Conservation (phyloP, 768 basidiomycete species). For the Amanita polypyramis region DNA sequence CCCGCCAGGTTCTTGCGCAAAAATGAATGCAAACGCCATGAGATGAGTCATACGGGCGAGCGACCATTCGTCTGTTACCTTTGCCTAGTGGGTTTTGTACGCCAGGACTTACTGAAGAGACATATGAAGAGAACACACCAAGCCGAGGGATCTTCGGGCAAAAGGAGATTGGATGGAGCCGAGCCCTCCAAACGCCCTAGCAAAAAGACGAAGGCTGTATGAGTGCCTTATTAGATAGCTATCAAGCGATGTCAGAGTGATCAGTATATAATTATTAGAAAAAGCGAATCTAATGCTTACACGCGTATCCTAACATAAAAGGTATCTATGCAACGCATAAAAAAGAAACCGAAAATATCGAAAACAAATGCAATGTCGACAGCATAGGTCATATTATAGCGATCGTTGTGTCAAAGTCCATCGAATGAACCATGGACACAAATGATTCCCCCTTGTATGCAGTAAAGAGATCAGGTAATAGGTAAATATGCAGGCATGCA, state of each 20-base stretch:
- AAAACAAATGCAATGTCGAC: conserved; percentile 5
- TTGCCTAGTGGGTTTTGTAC: conserved; percentile 49
- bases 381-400: background rate
- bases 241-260: background rate
- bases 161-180: background rate
- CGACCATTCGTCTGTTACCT: conserved; percentile 51
- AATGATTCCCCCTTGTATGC: background rate
- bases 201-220: background rate
- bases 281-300: conserved; percentile 5
- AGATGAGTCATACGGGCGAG: conserved; percentile 48
- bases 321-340: conserved; percentile 4
- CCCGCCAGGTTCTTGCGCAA: conserved; percentile 57
- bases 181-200: background rate
- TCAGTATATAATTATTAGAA: conserved; percentile 2
- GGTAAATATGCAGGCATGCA: background rate
- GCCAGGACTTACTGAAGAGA: conserved; percentile 59
- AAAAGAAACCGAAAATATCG: background rate
- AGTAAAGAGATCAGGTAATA: background rate
- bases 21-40: conserved; percentile 72
- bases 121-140: conserved; percentile 52
- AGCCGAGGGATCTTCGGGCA: conserved; percentile 11
- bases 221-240: background rate
- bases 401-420: background rate
- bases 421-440: background rate
- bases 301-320: conserved; percentile 1